These are phyloP conservation scores for Penicillium daleae DNA, from an alignment of 495 filamentous ascomycete genomes.

Conservation along the genomic window DNA sequence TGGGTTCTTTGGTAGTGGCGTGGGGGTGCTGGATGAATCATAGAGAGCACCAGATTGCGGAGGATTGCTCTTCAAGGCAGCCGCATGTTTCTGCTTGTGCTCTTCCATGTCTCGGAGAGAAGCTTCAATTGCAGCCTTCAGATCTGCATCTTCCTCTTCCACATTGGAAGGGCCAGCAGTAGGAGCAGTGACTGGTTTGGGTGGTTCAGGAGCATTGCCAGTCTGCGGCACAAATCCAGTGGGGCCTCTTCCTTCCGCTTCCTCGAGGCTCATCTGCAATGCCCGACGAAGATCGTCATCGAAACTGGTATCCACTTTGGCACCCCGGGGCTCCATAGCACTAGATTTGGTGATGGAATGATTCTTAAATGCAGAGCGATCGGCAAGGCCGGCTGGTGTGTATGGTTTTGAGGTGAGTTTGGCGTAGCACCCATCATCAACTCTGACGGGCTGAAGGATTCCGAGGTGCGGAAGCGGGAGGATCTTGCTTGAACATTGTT, in stretches of 20 bases:
- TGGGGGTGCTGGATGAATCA: conserved; percentile 30
- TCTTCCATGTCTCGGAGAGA: conserved; percentile 98
- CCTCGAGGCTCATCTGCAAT: conserved; percentile 94
- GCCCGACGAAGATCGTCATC: conserved; percentile 94
- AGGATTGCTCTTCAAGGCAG: conserved; percentile 69
- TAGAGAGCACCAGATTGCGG: conserved; percentile 39
- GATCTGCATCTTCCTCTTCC: conserved; percentile 79
- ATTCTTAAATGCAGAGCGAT: conserved; percentile 54
- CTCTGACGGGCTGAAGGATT: conserved; percentile 86
- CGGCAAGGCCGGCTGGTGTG: conserved; percentile 44
- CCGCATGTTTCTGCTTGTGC: conserved; percentile 89
- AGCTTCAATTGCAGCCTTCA: conserved; percentile 94
- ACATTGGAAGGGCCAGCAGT: conserved; percentile 37
- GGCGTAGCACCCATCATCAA: conserved; percentile 94
- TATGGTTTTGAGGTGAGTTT: conserved; percentile 78
- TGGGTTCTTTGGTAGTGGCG: conserved; percentile 76
- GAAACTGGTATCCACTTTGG: conserved; percentile 83
- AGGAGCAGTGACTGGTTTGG: conserved; percentile 30
- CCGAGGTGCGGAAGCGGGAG: conserved; percentile 90
- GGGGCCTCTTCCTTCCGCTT: conserved; percentile 75
- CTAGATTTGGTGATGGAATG: conserved; percentile 56
- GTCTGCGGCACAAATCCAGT: conserved; percentile 72
- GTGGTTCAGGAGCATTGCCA: conserved; percentile 43
- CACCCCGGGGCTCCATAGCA: conserved; percentile 86
- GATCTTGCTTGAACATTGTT: conserved; percentile 86